These are phyloP conservation scores for Dothiorella sarmentorum DNA, from an alignment of 2,329 filamentous ascomycete genomes.

Conservation along the genomic window DNA sequence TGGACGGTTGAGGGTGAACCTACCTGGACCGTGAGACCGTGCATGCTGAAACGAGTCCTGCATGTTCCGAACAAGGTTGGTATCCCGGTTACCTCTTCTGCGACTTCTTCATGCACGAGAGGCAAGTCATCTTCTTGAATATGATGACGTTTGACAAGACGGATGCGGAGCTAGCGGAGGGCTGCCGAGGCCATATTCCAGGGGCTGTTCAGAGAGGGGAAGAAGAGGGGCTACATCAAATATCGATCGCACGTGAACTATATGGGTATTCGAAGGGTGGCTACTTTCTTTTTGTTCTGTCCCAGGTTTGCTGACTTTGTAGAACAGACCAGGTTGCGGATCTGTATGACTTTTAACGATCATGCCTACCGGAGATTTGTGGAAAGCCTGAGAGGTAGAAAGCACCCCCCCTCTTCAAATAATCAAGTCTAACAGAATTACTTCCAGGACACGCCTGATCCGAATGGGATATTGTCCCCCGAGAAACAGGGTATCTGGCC, in stretches of 20 bases:
- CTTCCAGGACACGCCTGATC: constrained; percentile 43
- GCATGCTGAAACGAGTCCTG: constrained; percentile 29
- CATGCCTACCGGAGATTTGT: constrained; percentile 44
- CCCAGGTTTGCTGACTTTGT: neutral
- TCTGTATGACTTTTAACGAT: constrained; percentile 46
- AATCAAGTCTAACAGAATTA: neutral
- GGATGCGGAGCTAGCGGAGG: constrained; percentile 23
- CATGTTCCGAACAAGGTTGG: constrained; percentile 33
- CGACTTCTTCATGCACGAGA: constrained; percentile 38
- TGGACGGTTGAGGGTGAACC: no score
- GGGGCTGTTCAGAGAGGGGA: constrained; percentile 38
- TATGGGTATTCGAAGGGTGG: constrained; percentile 35
- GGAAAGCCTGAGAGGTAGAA: constrained; percentile 34
- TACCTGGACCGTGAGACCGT: no score
- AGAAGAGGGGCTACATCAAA: constrained; percentile 42
- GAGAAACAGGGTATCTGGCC: constrained; percentile 27
- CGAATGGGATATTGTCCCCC: constrained; percentile 32
- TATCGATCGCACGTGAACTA: constrained; percentile 48
- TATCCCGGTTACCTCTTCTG: constrained; percentile 32
- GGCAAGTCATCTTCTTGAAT: constrained; percentile 39
- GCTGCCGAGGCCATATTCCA: constrained; percentile 28
- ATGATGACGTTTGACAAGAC: constrained; percentile 30
- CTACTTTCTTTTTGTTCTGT: no score
- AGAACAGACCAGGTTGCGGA: constrained; percentile 37
- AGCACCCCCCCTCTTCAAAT: accelerated